These are phyloP conservation scores for Dactylellina drechsleri DNA, from an alignment of 2,329 filamentous ascomycete species.

Conservation along the genomic window DNA sequence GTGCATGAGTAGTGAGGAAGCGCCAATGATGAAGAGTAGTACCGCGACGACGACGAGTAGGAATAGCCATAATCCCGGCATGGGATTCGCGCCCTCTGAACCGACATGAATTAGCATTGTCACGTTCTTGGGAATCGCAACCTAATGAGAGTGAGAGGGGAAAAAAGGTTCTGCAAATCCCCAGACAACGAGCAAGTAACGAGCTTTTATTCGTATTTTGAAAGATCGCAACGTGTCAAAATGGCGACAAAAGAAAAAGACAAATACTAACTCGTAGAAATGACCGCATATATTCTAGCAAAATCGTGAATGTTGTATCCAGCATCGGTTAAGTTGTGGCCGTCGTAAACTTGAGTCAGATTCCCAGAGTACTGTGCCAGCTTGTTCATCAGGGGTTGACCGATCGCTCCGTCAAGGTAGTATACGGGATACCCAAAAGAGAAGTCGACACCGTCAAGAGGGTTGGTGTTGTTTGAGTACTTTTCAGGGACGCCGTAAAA, in stretches of 20 bases:
- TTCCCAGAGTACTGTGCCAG: slow-evolving; percentile 81
- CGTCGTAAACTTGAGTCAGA: slow-evolving; percentile 71
- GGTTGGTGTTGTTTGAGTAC: slow-evolving; percentile 64
- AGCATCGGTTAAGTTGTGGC: slow-evolving; percentile 67
- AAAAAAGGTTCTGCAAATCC: not conserved
- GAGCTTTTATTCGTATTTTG: not conserved
- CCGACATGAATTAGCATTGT: slow-evolving; percentile 60
- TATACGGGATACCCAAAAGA: slow-evolving; percentile 78
- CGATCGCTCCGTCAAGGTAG: slow-evolving; percentile 76
- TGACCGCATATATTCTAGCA: slow-evolving; percentile 58
- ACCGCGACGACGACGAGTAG: slow-evolving; percentile 76
- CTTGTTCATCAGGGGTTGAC: slow-evolving; percentile 75
- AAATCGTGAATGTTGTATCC: slow-evolving; percentile 65
- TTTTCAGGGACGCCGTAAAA: slow-evolving; percentile 68
- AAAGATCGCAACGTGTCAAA: not conserved
- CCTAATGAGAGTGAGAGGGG: not conserved
- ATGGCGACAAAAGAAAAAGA: slow-evolving; percentile 64
- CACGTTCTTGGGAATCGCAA: slow-evolving; percentile 8
- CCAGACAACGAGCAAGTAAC: too few relatives aligned
- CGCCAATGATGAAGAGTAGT: slow-evolving; percentile 73
- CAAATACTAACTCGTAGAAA: slow-evolving; percentile 67
- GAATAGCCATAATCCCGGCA: slow-evolving; percentile 85
- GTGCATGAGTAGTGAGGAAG: slow-evolving; percentile 79
- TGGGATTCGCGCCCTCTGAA: slow-evolving; percentile 64
- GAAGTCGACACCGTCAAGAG: slow-evolving; percentile 74